Conservation (phyloP, 192 early-diverging fungal species). For the Umbelopsis ramanniana region DNA sequence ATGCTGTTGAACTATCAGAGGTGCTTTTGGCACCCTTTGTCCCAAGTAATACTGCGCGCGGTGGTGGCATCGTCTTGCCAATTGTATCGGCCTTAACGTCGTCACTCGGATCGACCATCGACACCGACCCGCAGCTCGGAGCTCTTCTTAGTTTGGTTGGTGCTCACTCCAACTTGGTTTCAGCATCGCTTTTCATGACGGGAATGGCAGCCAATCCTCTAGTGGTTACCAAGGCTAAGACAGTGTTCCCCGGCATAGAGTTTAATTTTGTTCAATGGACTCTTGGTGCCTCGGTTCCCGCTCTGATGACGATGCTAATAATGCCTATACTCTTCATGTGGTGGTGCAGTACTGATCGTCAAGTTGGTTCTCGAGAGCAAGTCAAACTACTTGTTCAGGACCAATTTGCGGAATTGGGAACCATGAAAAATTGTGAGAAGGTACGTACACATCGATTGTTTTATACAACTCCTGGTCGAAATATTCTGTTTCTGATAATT, state of each 20-base stretch:
- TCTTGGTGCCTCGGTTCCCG: conserved; percentile 57
- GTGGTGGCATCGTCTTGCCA: conserved; percentile 78
- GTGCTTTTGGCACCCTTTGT: conserved; percentile 70
- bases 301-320: conserved; percentile 39
- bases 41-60: conserved; percentile 75
- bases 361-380: conserved; percentile 20
- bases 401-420: conserved; percentile 40
- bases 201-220: conserved; percentile 79
- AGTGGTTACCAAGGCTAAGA: conserved; percentile 59
- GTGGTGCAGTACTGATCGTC: conserved; percentile 1
- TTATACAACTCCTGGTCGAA: too few species aligned
- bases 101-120: conserved; percentile 54
- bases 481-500: not conserved
- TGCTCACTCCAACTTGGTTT: conserved; percentile 70
- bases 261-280: conserved; percentile 73
- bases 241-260: conserved; percentile 62
- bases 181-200: conserved; percentile 74
- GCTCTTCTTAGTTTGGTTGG: conserved; percentile 67
- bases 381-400: conserved; percentile 16
- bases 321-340: conserved; percentile 36
- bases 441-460: not conserved
- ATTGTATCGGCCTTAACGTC: conserved; percentile 69
- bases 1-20: conserved; percentile 57
- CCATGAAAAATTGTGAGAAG: conserved; percentile 20
- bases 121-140: conserved; percentile 44